Base-by-base conservation (phyloP, 2,329 filamentous ascomycete genomes). In the Colletotrichum lindemuthianum region DNA sequence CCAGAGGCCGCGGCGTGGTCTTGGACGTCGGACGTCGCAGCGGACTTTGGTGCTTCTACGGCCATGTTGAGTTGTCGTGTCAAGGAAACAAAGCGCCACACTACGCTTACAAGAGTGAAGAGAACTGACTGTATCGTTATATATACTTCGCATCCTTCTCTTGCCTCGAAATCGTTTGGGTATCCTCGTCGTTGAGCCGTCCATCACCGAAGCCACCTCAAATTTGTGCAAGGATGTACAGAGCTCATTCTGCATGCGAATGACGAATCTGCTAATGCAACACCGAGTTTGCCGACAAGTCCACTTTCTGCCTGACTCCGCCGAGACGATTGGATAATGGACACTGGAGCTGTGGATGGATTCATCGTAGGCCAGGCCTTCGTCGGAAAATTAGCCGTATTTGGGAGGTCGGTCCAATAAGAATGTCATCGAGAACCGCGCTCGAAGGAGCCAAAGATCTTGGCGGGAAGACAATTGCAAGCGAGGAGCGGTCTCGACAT, bases 241-340 rank as follows among this genome's bases (percentile, higher is more conserved):
- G 24, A 24, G 16, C 61, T 65, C 61, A 65, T 65, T 36, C 50
- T 32, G n/a, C 13, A 8, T 15, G 10, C 10, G 33, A 55, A 65
- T 65, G 61, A 65, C 61, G 61, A 65, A 65, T 65, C 32, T 52
- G 16, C 34, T 56, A 61, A 45, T 55, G 57, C n/a, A 41, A 45
- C 50, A 37, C 43, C 7, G 16, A 12, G 33, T 32, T 3, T 41
- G 8, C 37, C 45, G 10, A 56, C 16, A 40, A 64, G 43, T n/a
- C 61, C 61, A 65, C 57, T 24, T 5, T 24, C 24, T 24, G 24
- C 24, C 24, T 24, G 24, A 24, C 24, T 24, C 3, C 24, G 24
- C 24, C 24, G 24, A 24, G 24, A 24, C 41, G 12, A 65, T 65
- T 60, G 49, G 61, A 34, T 4, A 24, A 10, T 40, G 15, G 4